phyloP scores from a whole-genome alignment of 345 rosid species.

The Populus euphratica region DNA sequence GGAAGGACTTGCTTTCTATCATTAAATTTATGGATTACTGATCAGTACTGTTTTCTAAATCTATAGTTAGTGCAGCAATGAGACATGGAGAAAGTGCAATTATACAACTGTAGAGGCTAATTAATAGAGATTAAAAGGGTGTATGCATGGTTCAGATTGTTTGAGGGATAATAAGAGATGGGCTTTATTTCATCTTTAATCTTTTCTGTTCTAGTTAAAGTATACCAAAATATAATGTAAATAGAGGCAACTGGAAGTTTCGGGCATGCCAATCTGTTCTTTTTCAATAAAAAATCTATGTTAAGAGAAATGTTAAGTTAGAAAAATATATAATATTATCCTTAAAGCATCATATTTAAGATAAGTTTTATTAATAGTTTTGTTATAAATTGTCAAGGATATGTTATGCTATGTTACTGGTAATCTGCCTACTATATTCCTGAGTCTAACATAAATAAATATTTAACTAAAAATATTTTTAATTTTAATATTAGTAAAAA shows the following conservation, averaged over 20 bases:
- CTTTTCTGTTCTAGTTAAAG: not conserved
- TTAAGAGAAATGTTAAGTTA: too few relatives aligned
- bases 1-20: not conserved
- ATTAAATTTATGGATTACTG: not conserved
- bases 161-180: not conserved
- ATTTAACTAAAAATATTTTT: too few relatives aligned
- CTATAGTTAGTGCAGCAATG: too few relatives aligned
- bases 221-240: not conserved
- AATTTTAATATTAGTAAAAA: too few relatives aligned
- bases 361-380: too few relatives aligned
- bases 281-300: not conserved
- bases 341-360: too few relatives aligned
- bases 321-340: too few relatives aligned
- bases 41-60: too few relatives aligned
- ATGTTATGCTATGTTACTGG: too few relatives aligned
- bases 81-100: too few relatives aligned
- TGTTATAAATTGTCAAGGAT: fast-evolving
- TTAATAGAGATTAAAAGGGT: not conserved
- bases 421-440: too few relatives aligned
- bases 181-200: not conserved
- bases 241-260: not conserved
- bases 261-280: not conserved
- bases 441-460: too few relatives aligned
- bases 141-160: not conserved
- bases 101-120: not conserved